Percentiles rank a stretch among this genome's conserved stretches.
These are phyloP conservation scores for Sporothrix euskadiensis DNA, from an alignment of 2,329 filamentous ascomycete species.

Conservation along the genomic window DNA sequence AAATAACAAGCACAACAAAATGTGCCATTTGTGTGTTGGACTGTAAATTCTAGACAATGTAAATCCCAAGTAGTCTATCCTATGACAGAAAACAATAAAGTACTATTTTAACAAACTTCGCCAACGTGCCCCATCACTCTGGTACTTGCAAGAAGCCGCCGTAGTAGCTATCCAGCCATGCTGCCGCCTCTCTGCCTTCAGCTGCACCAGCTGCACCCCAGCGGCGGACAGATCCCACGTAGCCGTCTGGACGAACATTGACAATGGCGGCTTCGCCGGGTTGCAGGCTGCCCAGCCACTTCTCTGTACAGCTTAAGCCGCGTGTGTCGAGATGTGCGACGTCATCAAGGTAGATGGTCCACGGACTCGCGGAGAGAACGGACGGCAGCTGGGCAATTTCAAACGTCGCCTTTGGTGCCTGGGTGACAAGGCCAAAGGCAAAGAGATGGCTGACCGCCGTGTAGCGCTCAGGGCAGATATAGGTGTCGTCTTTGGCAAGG, in stretches of 20 bases:
- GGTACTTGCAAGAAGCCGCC: slow-evolving; percentile 55
- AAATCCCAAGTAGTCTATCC: too few species aligned
- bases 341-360: slow-evolving; percentile 73
- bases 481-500: slow-evolving; percentile 61
- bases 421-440: slow-evolving; percentile 65
- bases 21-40: too few species aligned
- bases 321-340: slow-evolving; percentile 55
- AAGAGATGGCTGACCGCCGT: slow-evolving; percentile 66
- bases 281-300: slow-evolving; percentile 64
- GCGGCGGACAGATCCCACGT: slow-evolving; percentile 62
- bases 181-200: slow-evolving; percentile 42
- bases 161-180: slow-evolving; percentile 58
- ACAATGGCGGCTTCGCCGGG: slow-evolving; percentile 61
- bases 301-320: slow-evolving; percentile 59
- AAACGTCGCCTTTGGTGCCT: slow-evolving; percentile 59
- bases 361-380: slow-evolving; percentile 62
- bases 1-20: too few species aligned
- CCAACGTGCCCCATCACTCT: neutral
- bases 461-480: slow-evolving; percentile 68
- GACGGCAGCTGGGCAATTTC: slow-evolving; percentile 66
- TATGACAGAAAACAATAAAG: neutral
- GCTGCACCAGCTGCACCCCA: slow-evolving; percentile 52
- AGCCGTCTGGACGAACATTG: slow-evolving; percentile 71
- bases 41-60: too few species aligned
- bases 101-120: neutral